These are phyloP conservation scores for Candida tropicalis DNA, from an alignment of 1,139 yeast species.

Conservation along the genomic window DNA sequence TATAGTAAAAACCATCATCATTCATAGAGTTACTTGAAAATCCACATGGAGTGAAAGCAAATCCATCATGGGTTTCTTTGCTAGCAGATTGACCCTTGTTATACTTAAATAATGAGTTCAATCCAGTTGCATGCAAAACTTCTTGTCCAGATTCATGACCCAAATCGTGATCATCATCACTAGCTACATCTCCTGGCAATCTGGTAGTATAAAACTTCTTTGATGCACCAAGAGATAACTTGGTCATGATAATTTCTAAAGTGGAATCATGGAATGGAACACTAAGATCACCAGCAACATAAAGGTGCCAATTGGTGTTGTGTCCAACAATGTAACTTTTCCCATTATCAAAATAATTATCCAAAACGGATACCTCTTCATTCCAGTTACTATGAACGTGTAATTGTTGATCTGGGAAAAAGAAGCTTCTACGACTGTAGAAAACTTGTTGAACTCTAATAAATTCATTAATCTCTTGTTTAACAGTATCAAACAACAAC, in stretches of 20 bases:
- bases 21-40: conserved; percentile 84
- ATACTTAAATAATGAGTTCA: conserved; percentile 57
- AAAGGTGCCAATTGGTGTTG: conserved; percentile 79
- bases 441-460: conserved; percentile 66
- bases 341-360: conserved; percentile 62
- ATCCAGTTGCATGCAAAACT: conserved; percentile 62
- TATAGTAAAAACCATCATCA: conserved; percentile 70
- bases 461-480: conserved; percentile 19
- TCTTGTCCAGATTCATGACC: conserved; percentile 78
- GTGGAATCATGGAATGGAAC: conserved; percentile 59
- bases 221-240: conserved; percentile 62
- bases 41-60: conserved; percentile 95
- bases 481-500: conserved; percentile 58
- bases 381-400: conserved; percentile 86
- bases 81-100: conserved; percentile 21
- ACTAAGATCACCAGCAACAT: conserved; percentile 53
- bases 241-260: conserved; percentile 90
- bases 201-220: conserved; percentile 62
- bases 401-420: conserved; percentile 87
- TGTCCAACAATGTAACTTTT: conserved; percentile 83
- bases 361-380: conserved; percentile 72
- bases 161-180: conserved; percentile 60
- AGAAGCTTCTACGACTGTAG: conserved; percentile 87
- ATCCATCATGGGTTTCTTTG: conserved; percentile 67
- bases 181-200: conserved; percentile 50